These are phyloP conservation scores for Colletotrichum spinosum DNA, from an alignment of 2,329 filamentous ascomycete genomes.

Conservation along the genomic window DNA sequence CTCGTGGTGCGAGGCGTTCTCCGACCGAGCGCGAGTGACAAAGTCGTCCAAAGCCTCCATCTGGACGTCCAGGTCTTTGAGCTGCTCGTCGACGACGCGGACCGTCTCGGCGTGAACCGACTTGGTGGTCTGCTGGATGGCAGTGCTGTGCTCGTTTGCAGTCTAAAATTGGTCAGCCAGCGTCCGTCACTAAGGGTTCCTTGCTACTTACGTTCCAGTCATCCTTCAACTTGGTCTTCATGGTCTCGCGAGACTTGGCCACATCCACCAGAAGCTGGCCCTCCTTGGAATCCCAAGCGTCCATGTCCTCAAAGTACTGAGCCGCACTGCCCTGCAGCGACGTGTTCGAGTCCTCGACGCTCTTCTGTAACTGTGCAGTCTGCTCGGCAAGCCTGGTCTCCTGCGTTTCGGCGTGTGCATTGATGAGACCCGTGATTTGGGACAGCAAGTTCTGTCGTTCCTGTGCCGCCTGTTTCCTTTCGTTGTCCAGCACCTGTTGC, in stretches of 20 bases:
- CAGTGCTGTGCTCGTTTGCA: conserved; percentile 83
- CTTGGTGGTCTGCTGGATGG: conserved; percentile 85
- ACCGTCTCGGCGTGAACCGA: conserved; percentile 93
- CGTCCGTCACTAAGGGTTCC: conserved; percentile 60
- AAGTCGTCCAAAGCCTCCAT: conserved; percentile 93
- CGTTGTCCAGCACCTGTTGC: conserved; percentile 78
- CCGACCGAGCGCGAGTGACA: conserved; percentile 81
- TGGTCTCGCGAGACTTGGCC: conserved; percentile 76
- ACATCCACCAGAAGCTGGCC: conserved; percentile 77
- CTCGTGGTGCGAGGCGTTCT: conserved; percentile 83
- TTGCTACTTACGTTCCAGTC: conserved; percentile 83
- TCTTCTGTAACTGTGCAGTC: conserved; percentile 71
- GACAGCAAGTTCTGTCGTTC: conserved; percentile 80
- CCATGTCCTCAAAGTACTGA: conserved; percentile 78
- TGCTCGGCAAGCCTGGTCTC: conserved; percentile 76
- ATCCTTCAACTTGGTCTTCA: conserved; percentile 86
- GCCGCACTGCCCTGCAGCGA: conserved; percentile 73
- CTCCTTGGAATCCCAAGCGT: conserved; percentile 78
- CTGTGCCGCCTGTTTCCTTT: conserved; percentile 76
- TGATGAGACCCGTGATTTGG: conserved; percentile 84
- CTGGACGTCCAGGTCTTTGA: conserved; percentile 86
- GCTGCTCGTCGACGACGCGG: conserved; percentile 89
- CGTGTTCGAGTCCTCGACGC: conserved; percentile 73
- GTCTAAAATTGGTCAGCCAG: conserved; percentile 56
- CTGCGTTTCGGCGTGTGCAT: conserved; percentile 78